Evolutionary conservation across 305 asterid species (phyloP), one percentile per base, ranked within the genome.

Genomic region (Rubia balearica): DNA sequence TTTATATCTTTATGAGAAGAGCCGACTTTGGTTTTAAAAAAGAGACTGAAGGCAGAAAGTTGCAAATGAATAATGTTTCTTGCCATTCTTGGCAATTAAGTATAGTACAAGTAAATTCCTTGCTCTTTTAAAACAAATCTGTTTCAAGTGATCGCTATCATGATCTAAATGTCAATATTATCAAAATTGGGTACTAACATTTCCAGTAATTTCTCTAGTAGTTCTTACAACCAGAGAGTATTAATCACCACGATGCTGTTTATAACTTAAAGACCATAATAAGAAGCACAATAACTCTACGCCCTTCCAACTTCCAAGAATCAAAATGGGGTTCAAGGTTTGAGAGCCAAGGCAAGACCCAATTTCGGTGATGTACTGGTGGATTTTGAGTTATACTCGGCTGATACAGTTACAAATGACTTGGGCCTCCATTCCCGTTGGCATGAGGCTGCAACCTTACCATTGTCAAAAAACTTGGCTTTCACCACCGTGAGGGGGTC

Each of bases 391-490:
- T 87, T 92, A 36, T 84, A 91, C 87, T 91, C 95, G 0, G 95
- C 93, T 30, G 97, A 91, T 69, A 91, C 48, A 5, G 95, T 89
- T 40, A 82, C 87, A 16, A 87, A 75, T 12, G 97, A 89, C 76
- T 89, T 89, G 13, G 90, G 91, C 76, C 97, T 81, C 97, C 97
- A 91, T 77, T 86, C 90, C 53, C 88, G 83, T 74, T 89, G 97
- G 81, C 85, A 82, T 75, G 81, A 75, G 33, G 88, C 40, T 59
- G 96, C 95, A 68, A 89, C 72, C 77, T 81, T 86, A 17, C 97
- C 93, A 68, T 87, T 72, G 69, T 86, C 85, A 0, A 94, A 87
- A 80, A 91, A 82, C 78, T 88, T 82, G 40, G 97, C 84, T 75
- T 89, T 91, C 36, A 91, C 73, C 30, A 73, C 75, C 27, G 97